A percentile compares a stretch with the other conserved stretches of the same genome.
Conservation (phyloP, 169 alveolate genomes). For the Eimeria zaria region DNA sequence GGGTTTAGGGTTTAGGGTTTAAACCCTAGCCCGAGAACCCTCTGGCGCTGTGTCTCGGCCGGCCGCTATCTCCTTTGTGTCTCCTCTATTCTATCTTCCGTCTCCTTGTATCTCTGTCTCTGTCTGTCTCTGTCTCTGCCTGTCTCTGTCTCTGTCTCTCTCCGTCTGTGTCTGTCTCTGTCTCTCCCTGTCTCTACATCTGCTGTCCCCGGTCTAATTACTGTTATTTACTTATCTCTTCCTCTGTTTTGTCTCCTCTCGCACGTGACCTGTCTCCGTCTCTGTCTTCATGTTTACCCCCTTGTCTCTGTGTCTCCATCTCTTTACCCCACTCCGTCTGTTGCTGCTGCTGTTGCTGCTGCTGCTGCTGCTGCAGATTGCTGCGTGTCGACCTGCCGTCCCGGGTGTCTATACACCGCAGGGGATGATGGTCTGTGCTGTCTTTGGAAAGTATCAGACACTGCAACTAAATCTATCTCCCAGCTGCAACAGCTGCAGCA, state of each 20-base stretch:
- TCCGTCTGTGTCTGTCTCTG: background rate
- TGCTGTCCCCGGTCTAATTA: too few species aligned
- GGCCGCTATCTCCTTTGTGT: too few species aligned
- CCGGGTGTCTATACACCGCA: background rate
- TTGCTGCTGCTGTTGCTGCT: background rate
- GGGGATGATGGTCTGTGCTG: too few species aligned
- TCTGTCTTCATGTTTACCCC: background rate
- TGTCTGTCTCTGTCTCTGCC: background rate
- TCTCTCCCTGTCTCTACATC: background rate
- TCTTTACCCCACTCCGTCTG: background rate
- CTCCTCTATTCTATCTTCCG: too few species aligned
- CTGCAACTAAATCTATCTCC: background rate
- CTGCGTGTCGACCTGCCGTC: background rate
- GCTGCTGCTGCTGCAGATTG: background rate
- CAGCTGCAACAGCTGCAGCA: background rate
- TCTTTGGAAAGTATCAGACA: background rate
- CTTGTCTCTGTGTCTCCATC: background rate
- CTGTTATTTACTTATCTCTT: background rate
- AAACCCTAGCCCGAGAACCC: too few species aligned
- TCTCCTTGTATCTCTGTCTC: background rate
- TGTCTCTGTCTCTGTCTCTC: too few species aligned
- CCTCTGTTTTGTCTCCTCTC: background rate
- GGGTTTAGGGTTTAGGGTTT: too few species aligned
- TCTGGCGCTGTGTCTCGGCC: too few species aligned
- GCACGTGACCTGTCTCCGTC: too few species aligned